Percentiles rank a stretch among this genome's conserved stretches.
These are phyloP conservation scores for Patellaria atrata DNA, from an alignment of 495 filamentous ascomycete species.

Conservation along the genomic window DNA sequence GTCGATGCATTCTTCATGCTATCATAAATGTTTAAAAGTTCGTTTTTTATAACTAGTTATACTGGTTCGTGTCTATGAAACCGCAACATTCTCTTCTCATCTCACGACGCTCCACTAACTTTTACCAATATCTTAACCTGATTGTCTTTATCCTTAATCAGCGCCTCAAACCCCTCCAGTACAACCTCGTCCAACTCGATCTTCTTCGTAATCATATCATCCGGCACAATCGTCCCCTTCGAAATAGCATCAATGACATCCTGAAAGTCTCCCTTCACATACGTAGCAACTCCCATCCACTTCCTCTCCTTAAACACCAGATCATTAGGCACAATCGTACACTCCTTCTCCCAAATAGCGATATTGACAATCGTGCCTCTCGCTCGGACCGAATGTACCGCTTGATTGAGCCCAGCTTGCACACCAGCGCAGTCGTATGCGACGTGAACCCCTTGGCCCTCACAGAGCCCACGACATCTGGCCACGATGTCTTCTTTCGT, in stretches of 20 bases:
- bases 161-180: constrained; percentile 40
- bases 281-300: constrained; percentile 40
- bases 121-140: constrained; percentile 46
- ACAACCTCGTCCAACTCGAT: constrained; percentile 40
- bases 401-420: constrained; percentile 35
- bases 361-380: constrained; percentile 47
- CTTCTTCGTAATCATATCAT: constrained; percentile 43
- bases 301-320: constrained; percentile 42
- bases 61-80: too few relatives aligned
- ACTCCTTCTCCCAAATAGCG: constrained; percentile 44
- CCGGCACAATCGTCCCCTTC: constrained; percentile 37
- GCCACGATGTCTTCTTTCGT: constrained; percentile 35
- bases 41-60: too few relatives aligned
- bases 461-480: constrained; percentile 32
- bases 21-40: too few relatives aligned
- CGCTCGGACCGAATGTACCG: constrained; percentile 34
- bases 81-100: too few relatives aligned
- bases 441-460: constrained; percentile 37
- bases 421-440: constrained; percentile 47
- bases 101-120: constrained; percentile 9
- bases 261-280: constrained; percentile 39
- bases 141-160: constrained; percentile 41
- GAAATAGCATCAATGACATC: constrained; percentile 40
- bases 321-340: constrained; percentile 36
- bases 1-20: too few relatives aligned